phyloP scores from a whole-genome alignment of 2,329 filamentous ascomycete genomes.

The Cryphonectria radicalis region DNA sequence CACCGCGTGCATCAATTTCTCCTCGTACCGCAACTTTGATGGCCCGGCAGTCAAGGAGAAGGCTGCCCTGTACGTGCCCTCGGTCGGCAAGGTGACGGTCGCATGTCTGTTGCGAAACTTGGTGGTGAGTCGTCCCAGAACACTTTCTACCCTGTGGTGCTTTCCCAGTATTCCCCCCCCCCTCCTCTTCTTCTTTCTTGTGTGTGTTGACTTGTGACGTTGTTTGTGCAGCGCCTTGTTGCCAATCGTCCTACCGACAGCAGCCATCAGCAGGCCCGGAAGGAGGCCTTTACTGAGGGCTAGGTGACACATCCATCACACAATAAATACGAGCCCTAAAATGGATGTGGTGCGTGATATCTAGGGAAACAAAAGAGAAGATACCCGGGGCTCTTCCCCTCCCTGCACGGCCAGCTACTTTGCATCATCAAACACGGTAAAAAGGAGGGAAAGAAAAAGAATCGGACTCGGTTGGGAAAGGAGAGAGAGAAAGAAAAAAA shows the following conservation, averaged over 20 bases:
- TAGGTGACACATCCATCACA: constrained; percentile 30
- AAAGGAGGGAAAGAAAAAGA: not conserved
- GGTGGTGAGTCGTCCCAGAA: constrained; percentile 62
- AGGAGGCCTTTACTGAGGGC: constrained; percentile 47
- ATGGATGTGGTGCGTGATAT: not conserved
- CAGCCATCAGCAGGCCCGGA: constrained; percentile 45
- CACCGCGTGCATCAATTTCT: constrained; percentile 98
- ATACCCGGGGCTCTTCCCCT: constrained; percentile 25
- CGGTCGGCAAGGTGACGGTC: constrained; percentile 97
- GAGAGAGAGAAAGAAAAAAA: not conserved
- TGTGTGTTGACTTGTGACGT: constrained; percentile 3
- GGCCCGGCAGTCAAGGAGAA: constrained; percentile 87
- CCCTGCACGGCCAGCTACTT: constrained; percentile 9
- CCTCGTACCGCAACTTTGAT: constrained; percentile 91
- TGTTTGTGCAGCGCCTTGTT: constrained; percentile 50
- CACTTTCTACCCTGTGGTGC: too few species aligned
- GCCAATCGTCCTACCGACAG: constrained; percentile 50
- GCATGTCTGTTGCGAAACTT: constrained; percentile 88
- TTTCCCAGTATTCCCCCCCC: too few species aligned
- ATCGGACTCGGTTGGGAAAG: not conserved
- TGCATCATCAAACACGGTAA: constrained; percentile 18
- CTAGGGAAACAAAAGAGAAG: constrained; percentile 20
- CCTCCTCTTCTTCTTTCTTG: constrained; percentile 2
- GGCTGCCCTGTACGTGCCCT: constrained; percentile 94
- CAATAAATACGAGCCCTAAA: not conserved